Percentiles rank a stretch among this genome's conserved stretches.
Conservation (phyloP, 1,139 yeast species). For the Kazachstania sp. region DNA sequence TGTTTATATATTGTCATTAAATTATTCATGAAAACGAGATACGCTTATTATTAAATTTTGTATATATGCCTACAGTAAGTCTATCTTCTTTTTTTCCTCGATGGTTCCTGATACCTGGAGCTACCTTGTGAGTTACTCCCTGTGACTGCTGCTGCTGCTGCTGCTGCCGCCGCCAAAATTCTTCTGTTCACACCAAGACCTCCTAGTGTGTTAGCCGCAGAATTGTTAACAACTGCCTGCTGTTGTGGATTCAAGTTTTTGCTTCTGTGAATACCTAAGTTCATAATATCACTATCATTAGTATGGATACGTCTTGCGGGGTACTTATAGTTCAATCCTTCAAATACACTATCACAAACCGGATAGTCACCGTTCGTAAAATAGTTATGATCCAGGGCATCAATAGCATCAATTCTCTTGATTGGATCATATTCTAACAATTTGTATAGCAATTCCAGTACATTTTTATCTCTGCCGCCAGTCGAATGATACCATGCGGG, state of each 20-base stretch:
- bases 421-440: slow-evolving; percentile 79
- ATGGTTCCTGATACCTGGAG: slow-evolving; percentile 23
- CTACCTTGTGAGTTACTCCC: slow-evolving; percentile 17
- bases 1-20: neutral
- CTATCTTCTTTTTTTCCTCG: slow-evolving; percentile 24
- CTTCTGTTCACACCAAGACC: slow-evolving; percentile 31
- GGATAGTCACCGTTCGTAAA: slow-evolving; percentile 50
- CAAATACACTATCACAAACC: slow-evolving; percentile 64
- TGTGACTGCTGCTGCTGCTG: slow-evolving; percentile 33
- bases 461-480: slow-evolving; percentile 63
- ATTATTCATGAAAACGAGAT: neutral
- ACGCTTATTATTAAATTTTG: slow-evolving; percentile 5
- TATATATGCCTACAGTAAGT: neutral
- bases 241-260: slow-evolving; percentile 19
- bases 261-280: slow-evolving; percentile 21
- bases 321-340: slow-evolving; percentile 52
- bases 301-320: slow-evolving; percentile 69
- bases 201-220: slow-evolving; percentile 24
- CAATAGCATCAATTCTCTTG: slow-evolving; percentile 64
- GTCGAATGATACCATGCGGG: slow-evolving; percentile 78
- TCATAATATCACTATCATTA: slow-evolving; percentile 60
- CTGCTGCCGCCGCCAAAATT: slow-evolving; percentile 32
- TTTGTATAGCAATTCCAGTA: slow-evolving; percentile 54
- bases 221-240: slow-evolving; percentile 15
- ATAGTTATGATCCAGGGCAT: slow-evolving; percentile 67